A percentile compares a stretch with the other conserved stretches of the same genome.
Conservation (phyloP, 2,329 filamentous ascomycete species). For the Aspergillus versicolor region DNA sequence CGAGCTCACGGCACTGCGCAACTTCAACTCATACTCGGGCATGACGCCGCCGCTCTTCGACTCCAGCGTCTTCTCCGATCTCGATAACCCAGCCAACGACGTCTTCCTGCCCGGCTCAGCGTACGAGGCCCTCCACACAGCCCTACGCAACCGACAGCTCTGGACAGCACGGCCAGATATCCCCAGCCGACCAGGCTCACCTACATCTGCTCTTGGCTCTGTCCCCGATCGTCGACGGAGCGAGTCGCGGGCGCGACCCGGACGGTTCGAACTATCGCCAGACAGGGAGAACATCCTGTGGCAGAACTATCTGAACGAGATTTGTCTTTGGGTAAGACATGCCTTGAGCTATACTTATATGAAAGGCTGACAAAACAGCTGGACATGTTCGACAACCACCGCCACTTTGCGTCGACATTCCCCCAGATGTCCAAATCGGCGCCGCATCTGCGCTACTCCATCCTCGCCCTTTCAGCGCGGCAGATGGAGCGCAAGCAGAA, state of each 20-base stretch:
- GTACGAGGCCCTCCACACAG: constrained; percentile 49
- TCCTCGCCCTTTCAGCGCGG: constrained; percentile 53
- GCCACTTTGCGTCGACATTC: constrained; percentile 50
- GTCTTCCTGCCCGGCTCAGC: constrained; percentile 50
- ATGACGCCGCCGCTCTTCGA: constrained; percentile 25
- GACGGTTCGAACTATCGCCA: constrained; percentile 27
- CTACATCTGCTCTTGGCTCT: constrained; percentile 6
- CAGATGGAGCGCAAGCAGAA: constrained; percentile 51
- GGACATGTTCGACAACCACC: constrained; percentile 54
- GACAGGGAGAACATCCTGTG: constrained; percentile 32
- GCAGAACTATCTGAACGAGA: constrained; percentile 33
- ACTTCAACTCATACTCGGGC: constrained; percentile 20
- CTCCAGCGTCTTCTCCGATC: constrained; percentile 22
- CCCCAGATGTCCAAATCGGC: constrained; percentile 48
- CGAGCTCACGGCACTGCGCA: constrained; percentile 20
- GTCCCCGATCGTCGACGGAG: constrained; percentile 5
- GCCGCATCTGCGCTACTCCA: constrained; percentile 49
- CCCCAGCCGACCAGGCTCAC: constrained; percentile 33
- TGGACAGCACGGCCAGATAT: constrained; percentile 45
- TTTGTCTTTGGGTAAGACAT: constrained; percentile 27
- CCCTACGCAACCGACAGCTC: constrained; percentile 47
- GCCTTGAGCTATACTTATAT: no score
- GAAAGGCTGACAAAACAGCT: constrained; percentile 32
- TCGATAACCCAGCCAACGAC: constrained; percentile 43
- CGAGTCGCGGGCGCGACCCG: constrained; percentile 10